Conservation (phyloP, 352 stramenopile species). For the Phytophthora nicotianae region DNA sequence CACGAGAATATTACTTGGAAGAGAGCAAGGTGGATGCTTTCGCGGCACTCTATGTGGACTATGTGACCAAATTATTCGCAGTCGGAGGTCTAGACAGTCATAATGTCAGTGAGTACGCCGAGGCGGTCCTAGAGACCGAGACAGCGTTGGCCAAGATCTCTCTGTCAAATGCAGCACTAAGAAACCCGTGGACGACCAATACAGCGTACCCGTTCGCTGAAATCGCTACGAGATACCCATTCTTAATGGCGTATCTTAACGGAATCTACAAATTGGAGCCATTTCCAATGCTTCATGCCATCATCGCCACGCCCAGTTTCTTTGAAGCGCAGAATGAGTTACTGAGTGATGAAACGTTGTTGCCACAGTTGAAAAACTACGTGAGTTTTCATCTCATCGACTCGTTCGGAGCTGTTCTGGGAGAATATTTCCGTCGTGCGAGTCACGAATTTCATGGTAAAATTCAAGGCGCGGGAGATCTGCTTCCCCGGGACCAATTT, state of each 20-base stretch:
- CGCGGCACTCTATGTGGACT: slow-evolving; percentile 48
- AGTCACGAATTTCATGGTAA: slow-evolving; percentile 57
- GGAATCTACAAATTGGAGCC: slow-evolving; percentile 51
- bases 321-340: slow-evolving; percentile 57
- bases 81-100: slow-evolving; percentile 43
- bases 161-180: slow-evolving; percentile 84
- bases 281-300: slow-evolving; percentile 41
- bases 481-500: slow-evolving; percentile 50
- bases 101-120: slow-evolving; percentile 45
- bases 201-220: slow-evolving; percentile 83
- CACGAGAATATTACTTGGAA: slow-evolving; percentile 67
- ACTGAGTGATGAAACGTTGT: slow-evolving; percentile 36
- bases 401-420: slow-evolving; percentile 45
- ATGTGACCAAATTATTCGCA: slow-evolving; percentile 53
- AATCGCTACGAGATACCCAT: slow-evolving; percentile 54
- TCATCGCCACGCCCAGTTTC: slow-evolving; percentile 57
- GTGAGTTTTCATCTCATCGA: slow-evolving; percentile 69
- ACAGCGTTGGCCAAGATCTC: slow-evolving; percentile 80
- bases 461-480: slow-evolving; percentile 36
- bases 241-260: slow-evolving; percentile 54
- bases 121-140: slow-evolving; percentile 71
- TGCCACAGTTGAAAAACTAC: slow-evolving; percentile 60
- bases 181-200: slow-evolving; percentile 86
- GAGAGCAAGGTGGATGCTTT: slow-evolving; percentile 45
- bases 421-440: slow-evolving; percentile 57